Percentiles rank a stretch among this genome's conserved stretches.
Evolutionary conservation across 257 asterid species (phyloP).

Genomic region (Ilex asprella): DNA sequence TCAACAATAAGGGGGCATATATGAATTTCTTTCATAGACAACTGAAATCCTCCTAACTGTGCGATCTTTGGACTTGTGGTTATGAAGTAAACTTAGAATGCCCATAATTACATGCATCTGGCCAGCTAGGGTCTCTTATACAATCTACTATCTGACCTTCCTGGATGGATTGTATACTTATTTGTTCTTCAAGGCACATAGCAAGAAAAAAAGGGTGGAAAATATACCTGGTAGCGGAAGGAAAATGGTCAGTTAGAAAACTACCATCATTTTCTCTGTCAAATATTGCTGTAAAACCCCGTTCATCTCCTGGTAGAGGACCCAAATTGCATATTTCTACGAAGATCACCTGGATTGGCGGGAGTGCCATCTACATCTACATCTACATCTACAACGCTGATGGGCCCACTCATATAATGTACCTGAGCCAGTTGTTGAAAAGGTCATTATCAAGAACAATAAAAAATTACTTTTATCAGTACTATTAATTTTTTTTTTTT

Average conservation of each 20-base stretch:
- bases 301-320: constrained; percentile 89
- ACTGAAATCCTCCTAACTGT: too few relatives aligned
- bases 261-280: constrained; percentile 97
- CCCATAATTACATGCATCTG: too few relatives aligned
- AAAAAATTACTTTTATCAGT: too few relatives aligned
- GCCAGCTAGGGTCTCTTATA: too few relatives aligned
- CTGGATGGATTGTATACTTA: too few relatives aligned
- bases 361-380: constrained; percentile 63
- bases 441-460: not conserved
- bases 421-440: constrained; percentile 37
- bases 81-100: too few relatives aligned
- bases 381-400: constrained; percentile 55
- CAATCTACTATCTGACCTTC: too few relatives aligned
- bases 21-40: too few relatives aligned
- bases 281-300: constrained; percentile 93
- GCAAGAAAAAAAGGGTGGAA: not conserved
- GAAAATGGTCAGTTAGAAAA: constrained; percentile 88
- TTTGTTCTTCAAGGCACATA: too few relatives aligned
- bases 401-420: constrained; percentile 93
- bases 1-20: too few relatives aligned
- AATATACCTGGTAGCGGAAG: constrained; percentile 72
- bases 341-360: constrained; percentile 85
- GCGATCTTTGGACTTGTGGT: too few relatives aligned
- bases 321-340: constrained; percentile 94
- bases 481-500: too few relatives aligned